Conservation (phyloP, 2,329 filamentous ascomycete genomes). For the Fusarium sp. region DNA sequence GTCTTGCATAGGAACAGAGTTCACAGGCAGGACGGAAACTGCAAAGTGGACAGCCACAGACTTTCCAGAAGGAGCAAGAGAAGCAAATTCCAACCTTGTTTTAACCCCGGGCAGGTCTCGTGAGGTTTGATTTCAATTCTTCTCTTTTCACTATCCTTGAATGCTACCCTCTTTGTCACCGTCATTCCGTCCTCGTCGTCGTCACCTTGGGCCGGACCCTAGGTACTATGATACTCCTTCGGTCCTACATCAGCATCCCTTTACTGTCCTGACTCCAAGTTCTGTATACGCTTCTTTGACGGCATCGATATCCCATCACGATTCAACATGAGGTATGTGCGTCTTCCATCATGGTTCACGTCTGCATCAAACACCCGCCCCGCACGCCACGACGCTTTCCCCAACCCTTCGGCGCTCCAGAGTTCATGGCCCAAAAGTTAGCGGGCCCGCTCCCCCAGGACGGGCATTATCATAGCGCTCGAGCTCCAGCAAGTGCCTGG, state of each 20-base stretch:
- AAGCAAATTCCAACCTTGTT: neutral
- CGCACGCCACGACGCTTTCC: conserved; percentile 17
- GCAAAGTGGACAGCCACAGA: neutral
- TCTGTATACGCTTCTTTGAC: neutral
- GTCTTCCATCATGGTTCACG: conserved; percentile 1
- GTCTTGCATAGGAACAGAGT: neutral
- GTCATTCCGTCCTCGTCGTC: neutral
- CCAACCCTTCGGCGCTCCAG: conserved; percentile 3
- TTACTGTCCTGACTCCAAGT: neutral
- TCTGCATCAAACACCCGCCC: conserved; percentile 8
- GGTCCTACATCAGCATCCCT: neutral
- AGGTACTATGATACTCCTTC: neutral
- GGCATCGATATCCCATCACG: neutral
- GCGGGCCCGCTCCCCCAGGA: conserved; percentile 23
- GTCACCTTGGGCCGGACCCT: neutral
- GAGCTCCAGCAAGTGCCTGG: conserved; percentile 21
- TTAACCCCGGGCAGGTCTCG: neutral
- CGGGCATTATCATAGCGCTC: conserved; percentile 1
- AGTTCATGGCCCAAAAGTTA: conserved; percentile 18
- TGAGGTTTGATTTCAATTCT: neutral
- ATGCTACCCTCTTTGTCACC: neutral
- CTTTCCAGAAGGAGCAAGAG: neutral
- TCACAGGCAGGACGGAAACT: neutral
- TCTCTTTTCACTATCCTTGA: neutral
- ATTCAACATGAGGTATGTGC: conserved; percentile 30